Conservation (phyloP, 2,329 filamentous ascomycete genomes). For the Ascochyta pisi region DNA sequence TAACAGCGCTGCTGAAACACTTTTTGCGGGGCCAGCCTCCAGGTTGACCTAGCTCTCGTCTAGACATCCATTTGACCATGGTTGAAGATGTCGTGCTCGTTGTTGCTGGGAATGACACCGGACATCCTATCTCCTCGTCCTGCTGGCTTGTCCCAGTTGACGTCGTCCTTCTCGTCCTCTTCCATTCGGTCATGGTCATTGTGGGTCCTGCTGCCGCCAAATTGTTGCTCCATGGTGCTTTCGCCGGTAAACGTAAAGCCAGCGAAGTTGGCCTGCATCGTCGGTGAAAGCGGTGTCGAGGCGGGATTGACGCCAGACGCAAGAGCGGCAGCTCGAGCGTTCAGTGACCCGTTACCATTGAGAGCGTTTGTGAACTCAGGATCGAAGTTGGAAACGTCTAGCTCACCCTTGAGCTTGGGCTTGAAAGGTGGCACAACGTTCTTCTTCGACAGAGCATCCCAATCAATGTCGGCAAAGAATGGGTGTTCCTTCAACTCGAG, state of each 20-base stretch:
- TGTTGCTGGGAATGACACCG: conserved; percentile 55
- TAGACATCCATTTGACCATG: conserved; percentile 49
- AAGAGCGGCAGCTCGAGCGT: conserved; percentile 86
- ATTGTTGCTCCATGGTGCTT: conserved; percentile 88
- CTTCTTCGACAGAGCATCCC: conserved; percentile 87
- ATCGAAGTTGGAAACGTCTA: conserved; percentile 97
- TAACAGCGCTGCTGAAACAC: conserved; percentile 38
- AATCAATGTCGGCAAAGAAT: conserved; percentile 95
- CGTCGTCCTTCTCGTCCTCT: conserved; percentile 52
- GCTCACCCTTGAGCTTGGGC: conserved; percentile 93
- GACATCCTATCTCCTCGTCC: conserved; percentile 59
- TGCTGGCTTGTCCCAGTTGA: conserved; percentile 51
- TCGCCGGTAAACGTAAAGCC: conserved; percentile 99
- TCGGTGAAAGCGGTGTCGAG: conserved; percentile 90
- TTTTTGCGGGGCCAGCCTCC: conserved; percentile 35
- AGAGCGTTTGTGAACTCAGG: conserved; percentile 97
- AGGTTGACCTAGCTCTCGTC: conserved; percentile 7
- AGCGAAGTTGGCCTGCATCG: conserved; percentile 97
- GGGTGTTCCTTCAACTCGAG: conserved; percentile 92
- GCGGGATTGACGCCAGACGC: conserved; percentile 82
- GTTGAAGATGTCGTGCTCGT: conserved; percentile 58
- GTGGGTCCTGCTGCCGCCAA: conserved; percentile 52
- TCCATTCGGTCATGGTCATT: conserved; percentile 54
- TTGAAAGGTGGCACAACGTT: conserved; percentile 96
- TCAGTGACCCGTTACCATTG: conserved; percentile 83